Evolutionary conservation across 768 basidiomycete species (phyloP).

Genomic region (Royoungia palumana): DNA sequence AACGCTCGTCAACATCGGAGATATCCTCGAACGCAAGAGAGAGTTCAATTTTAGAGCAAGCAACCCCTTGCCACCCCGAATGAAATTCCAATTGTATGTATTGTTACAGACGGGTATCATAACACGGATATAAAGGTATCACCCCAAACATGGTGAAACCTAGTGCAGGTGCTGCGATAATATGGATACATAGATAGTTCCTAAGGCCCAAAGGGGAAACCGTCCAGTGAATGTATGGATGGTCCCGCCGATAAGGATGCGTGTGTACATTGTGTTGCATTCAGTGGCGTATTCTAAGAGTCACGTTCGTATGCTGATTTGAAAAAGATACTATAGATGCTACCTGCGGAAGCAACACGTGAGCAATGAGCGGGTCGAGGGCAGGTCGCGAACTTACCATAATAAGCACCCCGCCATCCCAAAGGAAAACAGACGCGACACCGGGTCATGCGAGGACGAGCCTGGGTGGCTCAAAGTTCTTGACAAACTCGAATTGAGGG

Average conservation of each 20-base stretch:
- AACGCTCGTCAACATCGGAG: too few species aligned
- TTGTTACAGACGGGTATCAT: constrained; percentile 17
- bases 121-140: constrained; percentile 12
- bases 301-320: background rate
- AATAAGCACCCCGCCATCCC: background rate
- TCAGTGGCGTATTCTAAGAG: constrained; percentile 8
- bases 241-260: constrained; percentile 22
- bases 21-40: too few species aligned
- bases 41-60: background rate
- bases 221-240: constrained; percentile 1
- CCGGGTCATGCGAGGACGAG: constrained; percentile 15
- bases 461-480: constrained; percentile 44
- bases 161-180: constrained; percentile 12
- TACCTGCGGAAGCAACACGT: background rate
- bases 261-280: constrained; percentile 28
- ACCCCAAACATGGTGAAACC: background rate
- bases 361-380: background rate
- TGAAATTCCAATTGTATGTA: constrained; percentile 6
- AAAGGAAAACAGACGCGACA: background rate
- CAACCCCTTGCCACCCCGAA: constrained; percentile 21
- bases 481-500: constrained; percentile 72
- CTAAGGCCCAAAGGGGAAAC: constrained; percentile 3
- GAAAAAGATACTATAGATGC: background rate
- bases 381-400: constrained; percentile 4
- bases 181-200: constrained; percentile 21